A percentile compares a stretch with the other conserved stretches of the same genome.
Evolutionary conservation across 371 early-diverging fungal genomes (phyloP).

Genomic region (Apophysomyces ossiformis): DNA sequence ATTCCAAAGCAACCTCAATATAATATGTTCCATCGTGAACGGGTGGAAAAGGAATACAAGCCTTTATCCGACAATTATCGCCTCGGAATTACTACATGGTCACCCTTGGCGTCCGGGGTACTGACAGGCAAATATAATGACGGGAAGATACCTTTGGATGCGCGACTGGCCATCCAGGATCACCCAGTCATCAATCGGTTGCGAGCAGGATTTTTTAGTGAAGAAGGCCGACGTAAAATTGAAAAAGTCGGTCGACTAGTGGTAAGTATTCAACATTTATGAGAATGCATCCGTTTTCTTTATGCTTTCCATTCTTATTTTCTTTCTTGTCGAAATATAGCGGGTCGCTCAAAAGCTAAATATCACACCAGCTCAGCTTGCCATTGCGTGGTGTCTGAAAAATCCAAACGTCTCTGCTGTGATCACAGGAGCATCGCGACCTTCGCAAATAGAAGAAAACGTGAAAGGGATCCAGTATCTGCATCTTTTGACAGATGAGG

Average conservation of each 20-base stretch:
- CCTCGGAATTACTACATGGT: slow-evolving; percentile 80
- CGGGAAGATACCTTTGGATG: slow-evolving; percentile 63
- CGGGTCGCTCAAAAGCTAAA: slow-evolving; percentile 65
- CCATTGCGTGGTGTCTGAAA: slow-evolving; percentile 79
- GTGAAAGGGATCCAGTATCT: slow-evolving; percentile 59
- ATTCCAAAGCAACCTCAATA: slow-evolving; percentile 75
- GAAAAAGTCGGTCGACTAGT: slow-evolving; percentile 26
- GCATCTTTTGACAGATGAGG: slow-evolving; percentile 66
- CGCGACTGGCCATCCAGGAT: slow-evolving; percentile 67
- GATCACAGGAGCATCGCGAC: slow-evolving; percentile 68
- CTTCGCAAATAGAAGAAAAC: slow-evolving; percentile 75
- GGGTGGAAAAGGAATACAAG: slow-evolving; percentile 73
- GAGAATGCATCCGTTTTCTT: neutral
- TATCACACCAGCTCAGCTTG: slow-evolving; percentile 74
- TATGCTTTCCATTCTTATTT: neutral
- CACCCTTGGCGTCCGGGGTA: slow-evolving; percentile 73
- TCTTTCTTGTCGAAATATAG: slow-evolving; percentile 23
- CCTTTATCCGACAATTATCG: slow-evolving; percentile 69
- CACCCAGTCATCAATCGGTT: slow-evolving; percentile 63
- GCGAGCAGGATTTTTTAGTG: slow-evolving; percentile 58
- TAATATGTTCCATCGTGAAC: slow-evolving; percentile 81
- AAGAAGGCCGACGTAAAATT: slow-evolving; percentile 56
- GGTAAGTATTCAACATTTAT: neutral
- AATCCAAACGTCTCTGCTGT: slow-evolving; percentile 62
- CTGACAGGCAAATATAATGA: slow-evolving; percentile 78